These are phyloP conservation scores for Fonsecaea pedrosoi DNA, from an alignment of 2,329 filamentous ascomycete genomes.

Conservation along the genomic window DNA sequence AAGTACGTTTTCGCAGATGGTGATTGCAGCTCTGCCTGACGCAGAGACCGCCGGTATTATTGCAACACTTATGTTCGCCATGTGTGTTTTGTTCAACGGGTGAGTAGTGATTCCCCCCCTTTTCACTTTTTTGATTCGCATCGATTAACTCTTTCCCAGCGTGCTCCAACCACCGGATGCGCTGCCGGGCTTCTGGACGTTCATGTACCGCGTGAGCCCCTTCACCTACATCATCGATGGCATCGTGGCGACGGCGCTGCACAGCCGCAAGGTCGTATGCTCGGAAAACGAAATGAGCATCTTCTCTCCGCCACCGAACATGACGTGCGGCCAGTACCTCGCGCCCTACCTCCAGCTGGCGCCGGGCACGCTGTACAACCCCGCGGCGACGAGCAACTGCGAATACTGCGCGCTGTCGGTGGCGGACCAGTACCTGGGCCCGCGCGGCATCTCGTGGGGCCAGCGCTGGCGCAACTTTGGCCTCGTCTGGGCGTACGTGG, in stretches of 20 bases:
- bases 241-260: slow-evolving; percentile 70
- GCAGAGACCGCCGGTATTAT: slow-evolving; percentile 75
- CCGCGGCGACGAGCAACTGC: slow-evolving; percentile 58
- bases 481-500: slow-evolving; percentile 70
- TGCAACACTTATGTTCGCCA: slow-evolving; percentile 74
- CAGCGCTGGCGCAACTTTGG: slow-evolving; percentile 72
- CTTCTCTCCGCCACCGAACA: slow-evolving; percentile 56
- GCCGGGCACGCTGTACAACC: slow-evolving; percentile 62
- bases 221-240: slow-evolving; percentile 79
- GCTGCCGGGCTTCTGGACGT: slow-evolving; percentile 71
- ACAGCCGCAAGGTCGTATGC: slow-evolving; percentile 1
- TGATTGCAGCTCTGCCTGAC: slow-evolving; percentile 73
- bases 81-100: slow-evolving; percentile 74
- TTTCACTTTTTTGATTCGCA: slow-evolving; percentile 2
- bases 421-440: slow-evolving; percentile 57
- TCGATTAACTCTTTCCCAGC: slow-evolving; percentile 35
- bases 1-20: slow-evolving; percentile 77
- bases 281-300: background rate
- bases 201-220: slow-evolving; percentile 69
- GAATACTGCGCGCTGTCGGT: slow-evolving; percentile 55
- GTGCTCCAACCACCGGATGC: slow-evolving; percentile 69
- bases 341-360: slow-evolving; percentile 52
- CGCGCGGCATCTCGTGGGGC: slow-evolving; percentile 51
- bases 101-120: slow-evolving; percentile 23
- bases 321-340: slow-evolving; percentile 68